Evolutionary conservation across 768 basidiomycete genomes (phyloP).

Genomic region (Termitomyces sp.): DNA sequence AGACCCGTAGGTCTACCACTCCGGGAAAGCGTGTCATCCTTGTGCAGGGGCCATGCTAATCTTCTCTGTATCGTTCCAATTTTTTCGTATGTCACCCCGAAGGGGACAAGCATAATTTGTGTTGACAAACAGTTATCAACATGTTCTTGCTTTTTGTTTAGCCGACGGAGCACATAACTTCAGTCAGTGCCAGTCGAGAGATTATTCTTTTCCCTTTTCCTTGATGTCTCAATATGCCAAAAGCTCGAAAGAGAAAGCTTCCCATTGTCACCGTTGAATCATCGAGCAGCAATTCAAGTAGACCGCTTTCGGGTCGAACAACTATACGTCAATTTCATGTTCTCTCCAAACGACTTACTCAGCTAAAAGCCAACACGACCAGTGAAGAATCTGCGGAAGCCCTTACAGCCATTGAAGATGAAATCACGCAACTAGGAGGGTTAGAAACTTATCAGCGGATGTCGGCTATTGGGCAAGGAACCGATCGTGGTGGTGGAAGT

Average conservation of each 20-base stretch:
- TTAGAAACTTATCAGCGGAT: constrained; percentile 77
- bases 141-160: constrained; percentile 10
- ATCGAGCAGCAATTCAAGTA: constrained; percentile 34
- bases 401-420: constrained; percentile 46
- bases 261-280: constrained; percentile 22
- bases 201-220: neutral
- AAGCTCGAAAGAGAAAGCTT: constrained; percentile 27
- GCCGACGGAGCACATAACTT: neutral
- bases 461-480: constrained; percentile 75
- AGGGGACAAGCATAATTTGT: constrained; percentile 52
- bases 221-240: constrained; percentile 25
- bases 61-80: constrained; percentile 99
- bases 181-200: neutral
- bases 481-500: constrained; percentile 83
- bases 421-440: constrained; percentile 72
- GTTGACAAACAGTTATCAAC: neutral
- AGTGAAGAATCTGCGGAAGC: constrained; percentile 22
- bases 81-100: constrained; percentile 96
- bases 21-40: constrained; percentile 99
- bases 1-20: constrained; percentile 65
- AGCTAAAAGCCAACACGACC: constrained; percentile 31
- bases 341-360: constrained; percentile 63
- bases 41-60: constrained; percentile 99
- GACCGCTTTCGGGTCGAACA: constrained; percentile 56
- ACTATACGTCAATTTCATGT: constrained; percentile 80